Evolutionary conservation across 768 basidiomycete species (phyloP).

Genomic region (Trametopsis cervina): DNA sequence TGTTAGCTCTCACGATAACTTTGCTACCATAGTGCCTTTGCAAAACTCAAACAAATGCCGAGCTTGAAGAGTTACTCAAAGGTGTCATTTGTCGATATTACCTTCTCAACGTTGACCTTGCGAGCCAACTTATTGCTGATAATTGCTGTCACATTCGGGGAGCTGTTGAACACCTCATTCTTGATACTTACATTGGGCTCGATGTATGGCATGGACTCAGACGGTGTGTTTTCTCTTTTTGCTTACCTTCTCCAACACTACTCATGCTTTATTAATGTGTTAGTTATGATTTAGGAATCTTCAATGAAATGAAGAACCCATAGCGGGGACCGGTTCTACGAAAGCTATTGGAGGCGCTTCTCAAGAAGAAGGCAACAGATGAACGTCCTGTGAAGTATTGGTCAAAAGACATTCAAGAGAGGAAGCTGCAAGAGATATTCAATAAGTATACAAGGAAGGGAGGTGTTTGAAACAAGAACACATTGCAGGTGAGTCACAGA

Average conservation of each 20-base stretch:
- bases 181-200: not conserved
- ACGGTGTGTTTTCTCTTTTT: slow-evolving; percentile 8
- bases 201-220: slow-evolving; percentile 19
- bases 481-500: not conserved
- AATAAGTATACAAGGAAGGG: slow-evolving; percentile 1
- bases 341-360: slow-evolving; percentile 1
- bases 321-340: not conserved
- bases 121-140: slow-evolving; percentile 14
- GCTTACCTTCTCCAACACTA: not conserved
- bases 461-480: slow-evolving; percentile 1
- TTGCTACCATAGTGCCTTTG: slow-evolving; percentile 10
- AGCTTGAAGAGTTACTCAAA: slow-evolving; percentile 12
- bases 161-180: slow-evolving; percentile 2
- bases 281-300: not conserved
- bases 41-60: slow-evolving; percentile 10
- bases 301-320: slow-evolving; percentile 1
- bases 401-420: not conserved
- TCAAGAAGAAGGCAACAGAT: not conserved
- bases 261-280: not conserved
- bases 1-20: not conserved
- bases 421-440: not conserved
- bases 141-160: slow-evolving; percentile 19
- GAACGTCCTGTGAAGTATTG: slow-evolving; percentile 2
- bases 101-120: slow-evolving; percentile 1
- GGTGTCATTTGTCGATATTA: slow-evolving; percentile 10